Percentiles rank a stretch among this genome's conserved stretches.
Conservation (phyloP, 148 eudicot genomes). For the Amaranthus hypochondriacus region DNA sequence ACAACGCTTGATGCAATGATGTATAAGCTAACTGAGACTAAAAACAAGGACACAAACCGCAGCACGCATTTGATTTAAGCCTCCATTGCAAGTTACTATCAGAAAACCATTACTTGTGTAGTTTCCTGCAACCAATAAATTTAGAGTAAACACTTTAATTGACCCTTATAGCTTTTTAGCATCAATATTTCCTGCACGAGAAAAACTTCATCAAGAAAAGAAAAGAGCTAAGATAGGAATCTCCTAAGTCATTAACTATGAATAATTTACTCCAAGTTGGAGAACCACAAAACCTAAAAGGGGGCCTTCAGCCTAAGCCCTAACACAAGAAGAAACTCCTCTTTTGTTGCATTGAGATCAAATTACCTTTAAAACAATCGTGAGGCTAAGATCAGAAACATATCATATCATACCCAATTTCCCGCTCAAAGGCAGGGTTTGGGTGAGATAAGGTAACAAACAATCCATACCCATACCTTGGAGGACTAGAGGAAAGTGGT, state of each 20-base stretch:
- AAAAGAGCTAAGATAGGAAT: background rate
- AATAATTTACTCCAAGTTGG: background rate
- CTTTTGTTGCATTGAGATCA: background rate
- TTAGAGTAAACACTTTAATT: background rate
- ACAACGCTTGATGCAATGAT: slow-evolving; percentile 9
- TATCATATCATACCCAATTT: too few species aligned
- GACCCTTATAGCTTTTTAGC: background rate
- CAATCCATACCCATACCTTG: too few species aligned
- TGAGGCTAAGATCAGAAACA: background rate
- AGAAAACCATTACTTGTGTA: slow-evolving; percentile 85
- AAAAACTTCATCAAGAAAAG: background rate
- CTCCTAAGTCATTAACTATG: background rate
- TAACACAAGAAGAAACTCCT: background rate
- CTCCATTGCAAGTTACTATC: slow-evolving; percentile 86
- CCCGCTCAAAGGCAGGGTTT: too few species aligned
- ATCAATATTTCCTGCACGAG: background rate
- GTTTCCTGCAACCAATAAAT: slow-evolving; percentile 52
- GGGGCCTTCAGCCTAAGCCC: too few species aligned
- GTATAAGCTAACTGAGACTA: slow-evolving; percentile 9
- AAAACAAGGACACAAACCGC: slow-evolving; percentile 55
- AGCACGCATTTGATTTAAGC: slow-evolving; percentile 98
- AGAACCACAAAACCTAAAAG: background rate
- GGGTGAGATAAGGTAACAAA: too few species aligned
- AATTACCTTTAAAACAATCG: background rate
- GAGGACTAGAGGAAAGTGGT: too few species aligned